Evolutionary conservation across 495 filamentous ascomycete genomes (phyloP).

Genomic region (Chaetomium fimeti): DNA sequence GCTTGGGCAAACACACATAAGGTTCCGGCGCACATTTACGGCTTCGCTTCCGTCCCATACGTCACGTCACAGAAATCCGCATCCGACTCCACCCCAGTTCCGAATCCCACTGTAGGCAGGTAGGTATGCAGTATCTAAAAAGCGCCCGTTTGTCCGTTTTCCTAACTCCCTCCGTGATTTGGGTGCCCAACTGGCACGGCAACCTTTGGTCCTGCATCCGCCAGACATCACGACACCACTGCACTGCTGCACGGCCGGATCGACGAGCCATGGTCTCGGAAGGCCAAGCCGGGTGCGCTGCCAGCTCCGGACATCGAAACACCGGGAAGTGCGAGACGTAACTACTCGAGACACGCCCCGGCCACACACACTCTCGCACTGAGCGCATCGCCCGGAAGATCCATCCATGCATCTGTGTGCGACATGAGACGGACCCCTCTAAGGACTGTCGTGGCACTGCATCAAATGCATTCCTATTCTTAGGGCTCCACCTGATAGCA

Average conservation of each 20-base stretch:
- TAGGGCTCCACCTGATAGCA: slow-evolving; percentile 29
- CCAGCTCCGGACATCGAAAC: slow-evolving; percentile 23
- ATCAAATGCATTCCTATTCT: slow-evolving; percentile 35
- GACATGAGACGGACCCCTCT: slow-evolving; percentile 16
- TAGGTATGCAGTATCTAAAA: too few relatives aligned
- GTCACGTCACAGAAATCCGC: not conserved
- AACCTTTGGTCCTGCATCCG: not conserved
- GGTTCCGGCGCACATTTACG: not conserved
- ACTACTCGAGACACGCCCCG: slow-evolving; percentile 21
- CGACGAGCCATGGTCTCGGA: slow-evolving; percentile 10
- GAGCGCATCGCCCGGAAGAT: slow-evolving; percentile 30
- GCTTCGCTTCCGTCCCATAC: not conserved
- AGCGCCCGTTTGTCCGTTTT: not conserved
- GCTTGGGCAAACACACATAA: slow-evolving; percentile 7
- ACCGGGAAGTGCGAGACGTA: not conserved
- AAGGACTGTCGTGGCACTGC: slow-evolving; percentile 38
- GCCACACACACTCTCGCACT: not conserved
- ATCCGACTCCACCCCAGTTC: not conserved
- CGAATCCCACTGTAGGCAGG: not conserved
- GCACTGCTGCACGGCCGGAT: slow-evolving; percentile 22
- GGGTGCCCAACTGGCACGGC: slow-evolving; percentile 1
- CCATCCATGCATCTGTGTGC: slow-evolving; percentile 27
- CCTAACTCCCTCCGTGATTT: not conserved
- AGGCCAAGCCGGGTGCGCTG: slow-evolving; percentile 25
- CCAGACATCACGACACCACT: slow-evolving; percentile 15